Evolutionary conservation across 2,329 filamentous ascomycete species (phyloP), one percentile per base, ranked within the genome.

Genomic region (Pleurostoma richardsiae): DNA sequence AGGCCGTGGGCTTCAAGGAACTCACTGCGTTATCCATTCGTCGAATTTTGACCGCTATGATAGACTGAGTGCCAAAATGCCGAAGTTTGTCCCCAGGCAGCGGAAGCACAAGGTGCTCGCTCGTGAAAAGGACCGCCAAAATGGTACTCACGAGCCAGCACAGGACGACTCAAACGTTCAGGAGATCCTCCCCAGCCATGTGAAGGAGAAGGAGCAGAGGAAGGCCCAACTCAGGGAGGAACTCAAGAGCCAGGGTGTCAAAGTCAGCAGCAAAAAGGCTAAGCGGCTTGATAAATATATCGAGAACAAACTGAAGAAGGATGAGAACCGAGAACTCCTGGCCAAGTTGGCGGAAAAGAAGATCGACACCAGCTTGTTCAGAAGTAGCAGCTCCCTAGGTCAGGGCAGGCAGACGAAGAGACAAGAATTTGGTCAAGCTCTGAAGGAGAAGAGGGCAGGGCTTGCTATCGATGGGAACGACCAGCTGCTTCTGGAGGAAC

Each of bases 241-340:
- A 52, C 59, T 84, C 47, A 69, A 66, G 46, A 63, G 71, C 28
- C 69, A 78, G 44, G 75, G 73, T 2, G 57, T 62, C 40, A 82
- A 83, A 57, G 71, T 83, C 60, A 83, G 72, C 58, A 72, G 79
- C 49, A 83, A 85, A 59, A 85, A 85, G 62, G 78, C 81, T 5
- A 85, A 85, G 67, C 74, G 82, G 2, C 61, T 85, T 38, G 82
- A 85, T 52, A 85, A 85, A 59, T 85, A 85, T 60, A 83, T 85
- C 54, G 91, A 97, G 59, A 94, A 80, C 49, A 99, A 99, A 75
- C 73, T 99, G 41, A 88, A 85, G 65, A 96, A 95, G 65, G 94
- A 99, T 61, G 92, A 97, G 65, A 95, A 89, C 59, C 76, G 88
- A 29, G 86, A 83, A 47, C 72, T 99, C 30, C 76, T 97, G 56